phyloP scores from a whole-genome alignment of 306 rosid species.

The Quercus berberidifolia region DNA sequence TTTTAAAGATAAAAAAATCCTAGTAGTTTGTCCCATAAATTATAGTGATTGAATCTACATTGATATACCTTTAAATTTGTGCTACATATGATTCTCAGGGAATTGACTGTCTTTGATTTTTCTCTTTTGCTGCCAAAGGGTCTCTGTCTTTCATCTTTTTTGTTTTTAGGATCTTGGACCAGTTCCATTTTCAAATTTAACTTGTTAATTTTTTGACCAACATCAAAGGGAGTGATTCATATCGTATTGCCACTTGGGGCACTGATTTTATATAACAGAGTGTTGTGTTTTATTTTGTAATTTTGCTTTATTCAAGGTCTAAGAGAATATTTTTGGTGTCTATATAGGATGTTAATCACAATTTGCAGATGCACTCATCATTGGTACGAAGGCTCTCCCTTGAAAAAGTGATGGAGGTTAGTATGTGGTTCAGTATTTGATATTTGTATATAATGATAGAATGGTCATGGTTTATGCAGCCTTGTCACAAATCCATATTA shows the following conservation, averaged over 20 bases:
- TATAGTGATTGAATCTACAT: not conserved
- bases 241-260: not conserved
- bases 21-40: not conserved
- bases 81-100: not conserved
- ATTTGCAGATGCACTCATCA: constrained; percentile 87
- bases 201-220: not conserved
- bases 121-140: not conserved
- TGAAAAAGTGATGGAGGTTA: constrained; percentile 80
- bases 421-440: constrained; percentile 21
- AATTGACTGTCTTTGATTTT: not conserved
- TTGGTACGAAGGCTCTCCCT: constrained; percentile 79
- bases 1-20: not conserved
- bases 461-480: not conserved
- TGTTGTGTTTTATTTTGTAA: not conserved
- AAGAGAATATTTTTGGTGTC: constrained; percentile 3
- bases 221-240: not conserved
- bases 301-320: constrained; percentile 2
- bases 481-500: not conserved
- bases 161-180: not conserved
- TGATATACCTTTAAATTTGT: not conserved
- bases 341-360: constrained; percentile 48
- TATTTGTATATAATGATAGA: not conserved
- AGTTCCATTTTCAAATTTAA: not conserved
- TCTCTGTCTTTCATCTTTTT: not conserved
- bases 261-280: not conserved